Evolutionary conservation across 805 yeast species (phyloP), one percentile per base, ranked within the genome.

Genomic region (Candida manassasensis): DNA sequence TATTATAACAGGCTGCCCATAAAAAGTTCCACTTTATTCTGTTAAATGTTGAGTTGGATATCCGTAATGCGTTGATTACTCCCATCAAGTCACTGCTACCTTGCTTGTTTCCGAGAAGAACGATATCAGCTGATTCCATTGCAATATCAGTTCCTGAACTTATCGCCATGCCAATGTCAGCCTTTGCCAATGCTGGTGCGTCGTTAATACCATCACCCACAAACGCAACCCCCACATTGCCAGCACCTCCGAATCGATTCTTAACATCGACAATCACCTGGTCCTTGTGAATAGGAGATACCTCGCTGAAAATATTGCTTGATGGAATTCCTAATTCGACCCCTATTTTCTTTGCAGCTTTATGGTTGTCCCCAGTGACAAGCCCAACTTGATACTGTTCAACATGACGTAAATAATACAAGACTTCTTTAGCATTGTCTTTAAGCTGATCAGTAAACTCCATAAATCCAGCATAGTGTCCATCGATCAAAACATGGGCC

Each of bases 151-250:
- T 85, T 4, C 97, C 96, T 0, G 94, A 76, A 7, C 94, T 81
- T 39, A 94, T 77, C 8, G 97, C 93, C 49, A 94, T 78, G 16
- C 98, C 98, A 13, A 93, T 61, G 45, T 88, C 86, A 1, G 96
- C 84, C 37, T 82, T 73, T 1, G 86, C 95, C 37, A 93, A 70
- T 0, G 97, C 97, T 0, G 98, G 97, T 0, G 97, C 95, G 55
- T 93, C 99, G 57, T 93, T 93, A 45, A 93, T 85, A 40, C 99
- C 99, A 61, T 93, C 99, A 25, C 99, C 99, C 15, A 93, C 81
- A 69, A 94, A 88, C 4, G 89, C 90, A 27, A 93, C 81, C 3
- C 61, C 58, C 3, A 54, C 61, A 29, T 61, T 54, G 9, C 27
- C 26, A 4, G 47, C 42, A 2, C 60, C 60, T 1, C 69, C 68